Conservation (phyloP, 1,139 yeast species). For the Taphrina pruni region DNA sequence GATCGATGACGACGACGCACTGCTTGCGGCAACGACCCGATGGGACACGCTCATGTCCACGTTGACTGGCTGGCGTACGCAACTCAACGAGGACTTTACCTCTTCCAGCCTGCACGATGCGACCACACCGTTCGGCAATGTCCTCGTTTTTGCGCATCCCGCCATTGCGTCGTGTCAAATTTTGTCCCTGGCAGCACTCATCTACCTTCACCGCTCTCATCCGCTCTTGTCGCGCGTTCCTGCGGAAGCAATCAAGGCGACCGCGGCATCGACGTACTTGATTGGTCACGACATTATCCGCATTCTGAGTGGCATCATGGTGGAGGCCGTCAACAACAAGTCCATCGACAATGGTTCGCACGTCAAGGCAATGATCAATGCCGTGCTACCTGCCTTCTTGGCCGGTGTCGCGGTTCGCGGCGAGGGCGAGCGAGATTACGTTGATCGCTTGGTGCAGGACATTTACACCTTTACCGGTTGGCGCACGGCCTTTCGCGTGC, state of each 20-base stretch:
- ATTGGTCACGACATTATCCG: slow-evolving; percentile 17
- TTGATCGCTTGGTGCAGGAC: slow-evolving; percentile 29
- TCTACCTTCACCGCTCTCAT: slow-evolving; percentile 31
- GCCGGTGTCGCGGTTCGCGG: slow-evolving; percentile 19
- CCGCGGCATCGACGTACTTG: slow-evolving; percentile 12
- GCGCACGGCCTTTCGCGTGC: slow-evolving; percentile 33
- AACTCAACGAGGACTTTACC: slow-evolving; percentile 8
- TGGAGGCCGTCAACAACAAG: slow-evolving; percentile 20
- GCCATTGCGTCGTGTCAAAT: slow-evolving; percentile 35
- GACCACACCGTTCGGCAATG: slow-evolving; percentile 34
- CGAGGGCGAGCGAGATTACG: slow-evolving; percentile 29
- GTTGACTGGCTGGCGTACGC: slow-evolving; percentile 23
- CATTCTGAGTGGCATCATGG: slow-evolving; percentile 31
- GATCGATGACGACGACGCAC: not conserved
- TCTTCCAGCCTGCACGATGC: slow-evolving; percentile 7
- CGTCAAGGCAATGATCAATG: slow-evolving; percentile 34
- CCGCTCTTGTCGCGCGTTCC: slow-evolving; percentile 21
- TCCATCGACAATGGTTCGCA: slow-evolving; percentile 17
- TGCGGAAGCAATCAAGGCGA: slow-evolving; percentile 16
- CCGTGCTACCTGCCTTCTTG: slow-evolving; percentile 27
- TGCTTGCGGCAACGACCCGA: slow-evolving; percentile 5
- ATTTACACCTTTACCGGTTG: slow-evolving; percentile 32
- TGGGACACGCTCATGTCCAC: slow-evolving; percentile 26
- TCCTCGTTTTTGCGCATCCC: slow-evolving; percentile 20
- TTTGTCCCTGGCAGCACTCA: slow-evolving; percentile 19